These are phyloP conservation scores for Lentinula guzmanii DNA, from an alignment of 768 basidiomycete species.

Conservation along the genomic window DNA sequence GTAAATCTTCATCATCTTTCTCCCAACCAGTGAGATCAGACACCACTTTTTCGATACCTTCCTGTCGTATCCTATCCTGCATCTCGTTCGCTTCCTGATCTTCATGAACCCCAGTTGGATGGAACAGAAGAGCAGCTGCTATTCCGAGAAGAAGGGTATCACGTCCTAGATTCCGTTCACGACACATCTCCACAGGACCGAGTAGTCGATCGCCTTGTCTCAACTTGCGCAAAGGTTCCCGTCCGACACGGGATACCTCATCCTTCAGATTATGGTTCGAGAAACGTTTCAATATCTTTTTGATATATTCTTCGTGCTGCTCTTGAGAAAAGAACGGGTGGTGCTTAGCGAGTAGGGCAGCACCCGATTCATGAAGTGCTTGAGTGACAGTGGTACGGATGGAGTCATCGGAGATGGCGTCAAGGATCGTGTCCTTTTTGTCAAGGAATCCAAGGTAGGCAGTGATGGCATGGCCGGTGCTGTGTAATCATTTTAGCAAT, in stretches of 20 bases:
- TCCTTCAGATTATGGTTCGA: slow-evolving; percentile 28
- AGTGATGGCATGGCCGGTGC: slow-evolving; percentile 28
- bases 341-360: slow-evolving; percentile 25
- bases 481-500: neutral
- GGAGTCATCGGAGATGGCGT: slow-evolving; percentile 22
- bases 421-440: slow-evolving; percentile 22
- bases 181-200: slow-evolving; percentile 28
- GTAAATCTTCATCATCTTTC: neutral
- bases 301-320: slow-evolving; percentile 22
- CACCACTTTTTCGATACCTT: slow-evolving; percentile 5
- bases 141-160: slow-evolving; percentile 25
- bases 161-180: slow-evolving; percentile 21
- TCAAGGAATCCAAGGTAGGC: slow-evolving; percentile 32
- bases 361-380: slow-evolving; percentile 31
- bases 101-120: neutral
- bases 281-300: slow-evolving; percentile 26
- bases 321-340: slow-evolving; percentile 7
- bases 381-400: slow-evolving; percentile 20
- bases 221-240: slow-evolving; percentile 34
- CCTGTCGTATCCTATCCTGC: neutral
- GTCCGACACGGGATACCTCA: slow-evolving; percentile 28
- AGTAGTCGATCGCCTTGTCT: slow-evolving; percentile 27
- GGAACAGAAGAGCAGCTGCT: slow-evolving; percentile 7
- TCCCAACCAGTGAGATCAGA: slow-evolving; percentile 3
- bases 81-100: slow-evolving; percentile 7